phyloP scores from a whole-genome alignment of 2,329 filamentous ascomycete genomes.

The Cladosporium sp. region DNA sequence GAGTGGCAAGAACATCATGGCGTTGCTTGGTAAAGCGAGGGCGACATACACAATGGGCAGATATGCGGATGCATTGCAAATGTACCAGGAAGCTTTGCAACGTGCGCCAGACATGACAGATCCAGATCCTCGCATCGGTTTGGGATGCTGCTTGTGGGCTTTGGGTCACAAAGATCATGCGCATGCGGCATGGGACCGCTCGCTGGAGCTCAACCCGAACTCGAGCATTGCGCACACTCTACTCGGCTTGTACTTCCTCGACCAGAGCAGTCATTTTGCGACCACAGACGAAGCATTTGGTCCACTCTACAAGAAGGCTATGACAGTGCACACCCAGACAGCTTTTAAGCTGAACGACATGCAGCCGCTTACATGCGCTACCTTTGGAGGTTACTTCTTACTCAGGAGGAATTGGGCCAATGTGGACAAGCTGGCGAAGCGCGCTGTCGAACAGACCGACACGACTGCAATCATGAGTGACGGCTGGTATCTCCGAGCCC shows the following conservation, averaged over 20 bases:
- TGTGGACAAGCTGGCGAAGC: slow-evolving; percentile 81
- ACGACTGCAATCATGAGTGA: slow-evolving; percentile 96
- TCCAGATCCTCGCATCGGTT: slow-evolving; percentile 90
- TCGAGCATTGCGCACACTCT: slow-evolving; percentile 89
- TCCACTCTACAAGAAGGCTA: slow-evolving; percentile 81
- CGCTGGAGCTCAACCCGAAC: slow-evolving; percentile 73
- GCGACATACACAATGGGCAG: slow-evolving; percentile 82
- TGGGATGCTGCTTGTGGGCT: slow-evolving; percentile 97
- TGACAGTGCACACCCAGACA: slow-evolving; percentile 89
- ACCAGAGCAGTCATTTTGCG: slow-evolving; percentile 75
- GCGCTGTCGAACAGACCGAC: slow-evolving; percentile 92
- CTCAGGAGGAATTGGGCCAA: slow-evolving; percentile 74
- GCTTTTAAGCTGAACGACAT: slow-evolving; percentile 92
- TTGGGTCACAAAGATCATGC: slow-evolving; percentile 92
- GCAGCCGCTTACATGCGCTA: slow-evolving; percentile 81
- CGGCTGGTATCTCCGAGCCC: slow-evolving; percentile 90
- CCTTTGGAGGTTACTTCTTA: slow-evolving; percentile 86
- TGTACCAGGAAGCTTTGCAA: slow-evolving; percentile 80
- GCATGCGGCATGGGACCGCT: slow-evolving; percentile 82
- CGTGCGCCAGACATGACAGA: slow-evolving; percentile 85
- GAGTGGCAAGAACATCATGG: slow-evolving; percentile 83
- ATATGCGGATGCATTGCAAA: slow-evolving; percentile 74
- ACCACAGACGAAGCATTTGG: slow-evolving; percentile 82
- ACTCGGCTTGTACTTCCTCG: slow-evolving; percentile 83
- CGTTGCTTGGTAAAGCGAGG: slow-evolving; percentile 81